A percentile compares a stretch with the other conserved stretches of the same genome.
phyloP scores from a whole-genome alignment of 805 yeast species.

The Candida chauliodis region DNA sequence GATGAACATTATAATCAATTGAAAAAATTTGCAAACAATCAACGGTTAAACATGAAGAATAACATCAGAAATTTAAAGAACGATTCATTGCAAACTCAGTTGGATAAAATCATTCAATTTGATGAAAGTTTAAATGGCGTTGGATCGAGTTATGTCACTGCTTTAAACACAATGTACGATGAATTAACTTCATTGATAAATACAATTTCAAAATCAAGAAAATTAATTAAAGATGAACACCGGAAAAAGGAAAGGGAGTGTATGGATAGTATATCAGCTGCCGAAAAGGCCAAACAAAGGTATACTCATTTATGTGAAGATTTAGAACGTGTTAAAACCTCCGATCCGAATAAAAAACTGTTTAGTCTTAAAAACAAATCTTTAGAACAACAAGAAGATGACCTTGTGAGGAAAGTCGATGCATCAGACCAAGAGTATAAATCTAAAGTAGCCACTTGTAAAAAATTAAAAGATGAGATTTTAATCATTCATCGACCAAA shows the following conservation, averaged over 20 bases:
- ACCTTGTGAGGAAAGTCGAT: constrained; percentile 73
- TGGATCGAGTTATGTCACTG: constrained; percentile 71
- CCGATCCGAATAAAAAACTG: constrained; percentile 82
- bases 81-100: constrained; percentile 63
- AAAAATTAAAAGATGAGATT: constrained; percentile 70
- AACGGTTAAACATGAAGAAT: constrained; percentile 46
- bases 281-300: constrained; percentile 78
- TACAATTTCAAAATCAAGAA: constrained; percentile 70
- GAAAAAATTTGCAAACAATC: constrained; percentile 62
- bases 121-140: constrained; percentile 74
- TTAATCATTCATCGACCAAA: constrained; percentile 74
- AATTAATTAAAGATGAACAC: constrained; percentile 76
- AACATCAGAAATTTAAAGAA: constrained; percentile 40
- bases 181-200: constrained; percentile 71
- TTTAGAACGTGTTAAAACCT: constrained; percentile 71
- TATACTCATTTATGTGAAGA: constrained; percentile 83
- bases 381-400: constrained; percentile 88
- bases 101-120: constrained; percentile 67
- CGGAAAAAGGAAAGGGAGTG: constrained; percentile 81
- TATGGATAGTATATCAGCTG: constrained; percentile 72
- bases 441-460: constrained; percentile 68
- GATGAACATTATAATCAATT: constrained; percentile 74
- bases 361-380: constrained; percentile 77
- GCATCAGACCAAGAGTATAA: constrained; percentile 84
- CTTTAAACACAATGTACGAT: constrained; percentile 80